Percentiles rank a stretch among this genome's conserved stretches.
Conservation (phyloP, 2,329 filamentous ascomycete genomes). For the Exophiala alcalophila region DNA sequence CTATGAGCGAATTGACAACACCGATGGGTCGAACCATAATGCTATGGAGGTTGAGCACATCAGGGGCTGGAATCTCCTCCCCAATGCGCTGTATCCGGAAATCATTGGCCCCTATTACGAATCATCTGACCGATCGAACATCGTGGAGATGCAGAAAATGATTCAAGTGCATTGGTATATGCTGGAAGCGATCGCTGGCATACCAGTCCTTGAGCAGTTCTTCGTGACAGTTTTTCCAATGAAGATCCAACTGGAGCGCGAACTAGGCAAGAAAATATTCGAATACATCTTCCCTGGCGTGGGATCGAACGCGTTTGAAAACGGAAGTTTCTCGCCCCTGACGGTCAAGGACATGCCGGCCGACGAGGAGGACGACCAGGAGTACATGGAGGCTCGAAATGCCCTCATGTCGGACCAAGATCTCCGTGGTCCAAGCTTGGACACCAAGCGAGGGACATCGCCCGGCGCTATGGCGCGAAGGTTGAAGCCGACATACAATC, state of each 20-base stretch:
- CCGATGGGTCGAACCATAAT: constrained; percentile 94
- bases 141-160: constrained; percentile 59
- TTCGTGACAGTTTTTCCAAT: constrained; percentile 91
- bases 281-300: constrained; percentile 95
- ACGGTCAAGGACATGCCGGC: constrained; percentile 52
- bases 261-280: constrained; percentile 88
- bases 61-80: constrained; percentile 82
- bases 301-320: constrained; percentile 54
- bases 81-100: constrained; percentile 88
- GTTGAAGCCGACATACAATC: constrained; percentile 70
- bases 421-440: constrained; percentile 31
- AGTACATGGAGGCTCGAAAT: constrained; percentile 48
- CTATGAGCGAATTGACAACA: constrained; percentile 94
- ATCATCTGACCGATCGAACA: constrained; percentile 36
- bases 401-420: constrained; percentile 30
- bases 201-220: constrained; percentile 95
- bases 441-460: constrained; percentile 57
- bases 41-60: constrained; percentile 83
- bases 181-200: constrained; percentile 95
- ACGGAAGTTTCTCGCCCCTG: constrained; percentile 50
- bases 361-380: constrained; percentile 42
- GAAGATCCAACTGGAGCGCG: constrained; percentile 87
- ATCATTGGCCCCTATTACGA: constrained; percentile 91
- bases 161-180: constrained; percentile 95
- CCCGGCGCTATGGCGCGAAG: constrained; percentile 76